Evolutionary conservation across 495 filamentous ascomycete genomes (phyloP), one percentile per base, ranked within the genome.

Genomic region (Aspergillus olivimuriae): DNA sequence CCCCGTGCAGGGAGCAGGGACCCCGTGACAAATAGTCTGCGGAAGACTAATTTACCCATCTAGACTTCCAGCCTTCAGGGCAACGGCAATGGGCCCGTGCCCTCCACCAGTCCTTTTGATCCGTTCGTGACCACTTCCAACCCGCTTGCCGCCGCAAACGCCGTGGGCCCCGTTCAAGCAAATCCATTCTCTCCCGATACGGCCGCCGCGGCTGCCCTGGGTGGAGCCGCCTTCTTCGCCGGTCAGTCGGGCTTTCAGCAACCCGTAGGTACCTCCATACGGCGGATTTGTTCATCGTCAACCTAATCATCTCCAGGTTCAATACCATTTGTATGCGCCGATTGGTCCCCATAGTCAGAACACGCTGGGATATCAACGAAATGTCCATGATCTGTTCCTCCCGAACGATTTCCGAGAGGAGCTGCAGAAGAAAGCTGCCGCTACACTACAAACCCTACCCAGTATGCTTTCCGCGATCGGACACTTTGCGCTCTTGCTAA

Each of bases 271-370:
- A 39, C 22, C 5, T 22, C 20, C 2, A 18, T 22, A 18, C 10
- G 7, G 9, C 14, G 21, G 8, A 19, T 4, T 28, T 5, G 24
- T 14, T 23, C 3, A 10, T 17, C 36, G 2, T 31, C 32, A 31
- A 45, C 17, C 31, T 51, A 33, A 63, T 26, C 14, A 8, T 35
- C 30, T 44, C 17, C 44, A 86, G 73, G 82, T 87, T 41, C 80
- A 92, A 72, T 94, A 95, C 59, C 91, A 97, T 67, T 78, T 95
- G 5, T 98, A 97, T 57, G 86, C 88, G 16, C 88, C 89, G 1
- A 72, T 86, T 46, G 87, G 87, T n/a, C 81, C 88, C 6, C 82
- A 89, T 55, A 80, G 78, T 46, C 81, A 88, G 55, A 86, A 83
- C 46, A 71, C 89, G 11, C 72, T 84, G 41, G 78, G 81, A 2